These are phyloP conservation scores for Xylariales sp. DNA, from an alignment of 2,329 filamentous ascomycete species.

Conservation along the genomic window DNA sequence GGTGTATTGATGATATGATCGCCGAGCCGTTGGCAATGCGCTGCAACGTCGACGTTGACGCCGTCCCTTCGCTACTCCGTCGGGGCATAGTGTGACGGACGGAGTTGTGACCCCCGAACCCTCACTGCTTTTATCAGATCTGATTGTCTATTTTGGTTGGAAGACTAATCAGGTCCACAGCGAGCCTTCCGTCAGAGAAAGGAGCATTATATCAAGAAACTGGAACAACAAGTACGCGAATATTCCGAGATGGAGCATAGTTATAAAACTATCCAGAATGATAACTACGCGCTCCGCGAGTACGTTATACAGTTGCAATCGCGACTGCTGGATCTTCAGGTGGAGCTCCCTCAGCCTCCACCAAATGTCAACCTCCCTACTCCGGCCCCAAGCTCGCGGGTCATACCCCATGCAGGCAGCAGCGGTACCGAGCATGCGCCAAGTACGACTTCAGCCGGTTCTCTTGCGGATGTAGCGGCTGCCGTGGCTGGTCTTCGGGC, in stretches of 20 bases:
- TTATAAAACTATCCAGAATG: conserved; percentile 75
- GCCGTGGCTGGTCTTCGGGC: conserved; percentile 26
- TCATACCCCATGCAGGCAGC: conserved; percentile 4
- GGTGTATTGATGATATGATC: too few relatives aligned
- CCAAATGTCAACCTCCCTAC: conserved; percentile 68
- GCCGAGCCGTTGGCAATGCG: too few relatives aligned
- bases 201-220: conserved; percentile 95
- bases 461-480: conserved; percentile 29
- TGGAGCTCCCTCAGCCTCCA: conserved; percentile 80
- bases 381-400: conserved; percentile 19
- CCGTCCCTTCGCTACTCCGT: too few relatives aligned
- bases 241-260: conserved; percentile 69
- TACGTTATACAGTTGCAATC: conserved; percentile 90
- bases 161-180: conserved; percentile 40
- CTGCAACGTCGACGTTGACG: too few relatives aligned
- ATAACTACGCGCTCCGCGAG: conserved; percentile 87
- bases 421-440: conserved; percentile 12
- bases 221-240: conserved; percentile 89
- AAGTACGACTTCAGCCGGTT: conserved; percentile 22
- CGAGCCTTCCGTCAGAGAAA: conserved; percentile 96
- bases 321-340: conserved; percentile 74
- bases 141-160: background rate
- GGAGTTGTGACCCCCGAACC: too few relatives aligned
- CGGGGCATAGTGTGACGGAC: too few relatives aligned
- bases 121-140: too few relatives aligned